These are phyloP conservation scores for Heliamphora pulchella DNA, from an alignment of 179 eudicot genomes.

Conservation along the genomic window DNA sequence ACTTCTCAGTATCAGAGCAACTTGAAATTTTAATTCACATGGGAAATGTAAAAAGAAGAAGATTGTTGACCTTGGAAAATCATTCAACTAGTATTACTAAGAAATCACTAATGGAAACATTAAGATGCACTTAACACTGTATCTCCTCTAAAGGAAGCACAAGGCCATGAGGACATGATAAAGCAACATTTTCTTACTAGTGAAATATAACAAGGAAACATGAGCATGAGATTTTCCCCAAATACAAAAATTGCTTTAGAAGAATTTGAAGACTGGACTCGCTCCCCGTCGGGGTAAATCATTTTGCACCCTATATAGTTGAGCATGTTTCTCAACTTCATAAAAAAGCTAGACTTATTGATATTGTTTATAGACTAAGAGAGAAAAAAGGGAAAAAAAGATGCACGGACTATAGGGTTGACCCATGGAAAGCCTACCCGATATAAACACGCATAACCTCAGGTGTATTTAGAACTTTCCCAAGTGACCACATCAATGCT, in stretches of 20 bases:
- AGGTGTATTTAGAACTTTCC: conserved; percentile 92
- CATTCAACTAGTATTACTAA: neutral
- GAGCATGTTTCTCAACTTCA: too few species aligned
- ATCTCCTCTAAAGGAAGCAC: neutral
- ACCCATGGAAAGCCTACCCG: conserved; percentile 56
- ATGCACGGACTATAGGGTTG: neutral
- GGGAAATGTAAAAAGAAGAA: neutral
- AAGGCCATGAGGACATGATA: too few species aligned
- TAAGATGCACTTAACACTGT: neutral
- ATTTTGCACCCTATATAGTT: too few species aligned
- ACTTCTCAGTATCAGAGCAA: neutral
- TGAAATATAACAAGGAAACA: neutral
- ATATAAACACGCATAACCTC: conserved; percentile 93
- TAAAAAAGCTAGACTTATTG: neutral
- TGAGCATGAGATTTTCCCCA: neutral
- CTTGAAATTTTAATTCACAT: neutral
- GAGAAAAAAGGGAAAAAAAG: neutral
- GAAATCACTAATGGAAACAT: neutral
- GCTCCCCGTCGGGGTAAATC: too few species aligned
- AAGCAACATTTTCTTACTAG: neutral
- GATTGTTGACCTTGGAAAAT: neutral
- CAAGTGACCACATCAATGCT: conserved; percentile 98
- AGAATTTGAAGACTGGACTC: too few species aligned
- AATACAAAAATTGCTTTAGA: neutral
- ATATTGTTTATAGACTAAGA: neutral